Percentiles rank a stretch among this genome's conserved stretches.
phyloP scores from a whole-genome alignment of 225 moss, liverwort and hornwort genomes.

The Pseudoscleropodium purum region DNA sequence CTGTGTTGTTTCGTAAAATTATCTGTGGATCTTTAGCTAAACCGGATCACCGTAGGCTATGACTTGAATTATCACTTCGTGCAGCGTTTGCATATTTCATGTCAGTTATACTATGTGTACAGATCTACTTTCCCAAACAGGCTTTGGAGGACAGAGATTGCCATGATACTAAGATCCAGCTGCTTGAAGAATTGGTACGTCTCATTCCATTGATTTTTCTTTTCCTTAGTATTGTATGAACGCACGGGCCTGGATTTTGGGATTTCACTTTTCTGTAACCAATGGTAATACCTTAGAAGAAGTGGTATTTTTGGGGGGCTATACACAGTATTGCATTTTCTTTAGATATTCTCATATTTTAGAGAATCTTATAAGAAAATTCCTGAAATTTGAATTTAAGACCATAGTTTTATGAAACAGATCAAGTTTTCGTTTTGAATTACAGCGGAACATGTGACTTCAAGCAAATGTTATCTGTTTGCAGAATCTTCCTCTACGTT shows the following conservation, averaged over 20 bases:
- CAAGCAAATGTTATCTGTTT: not conserved
- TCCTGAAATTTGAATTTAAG: not conserved
- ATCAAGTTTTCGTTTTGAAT: not conserved
- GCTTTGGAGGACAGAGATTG: conserved; percentile 53
- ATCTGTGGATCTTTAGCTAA: not conserved
- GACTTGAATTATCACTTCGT: not conserved
- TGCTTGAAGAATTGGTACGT: conserved; percentile 51
- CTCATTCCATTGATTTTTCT: not conserved
- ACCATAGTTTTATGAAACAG: not conserved
- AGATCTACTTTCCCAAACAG: conserved; percentile 61
- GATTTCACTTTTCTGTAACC: not conserved
- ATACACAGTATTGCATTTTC: not conserved
- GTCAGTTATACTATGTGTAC: conserved; percentile 11
- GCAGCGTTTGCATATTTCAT: not conserved
- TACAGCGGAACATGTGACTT: not conserved
- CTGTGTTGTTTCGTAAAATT: not conserved
- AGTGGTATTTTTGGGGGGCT: not conserved
- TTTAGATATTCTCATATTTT: not conserved
- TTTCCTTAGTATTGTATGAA: not conserved
- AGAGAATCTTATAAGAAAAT: not conserved
- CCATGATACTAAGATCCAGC: conserved; percentile 52
- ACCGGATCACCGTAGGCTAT: not conserved
- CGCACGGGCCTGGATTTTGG: not conserved
- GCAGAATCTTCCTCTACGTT: conserved; percentile 74
- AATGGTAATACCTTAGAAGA: not conserved